A percentile compares a stretch with the other conserved stretches of the same genome.
Evolutionary conservation across 805 yeast genomes (phyloP).

Genomic region (Candida verbasci): DNA sequence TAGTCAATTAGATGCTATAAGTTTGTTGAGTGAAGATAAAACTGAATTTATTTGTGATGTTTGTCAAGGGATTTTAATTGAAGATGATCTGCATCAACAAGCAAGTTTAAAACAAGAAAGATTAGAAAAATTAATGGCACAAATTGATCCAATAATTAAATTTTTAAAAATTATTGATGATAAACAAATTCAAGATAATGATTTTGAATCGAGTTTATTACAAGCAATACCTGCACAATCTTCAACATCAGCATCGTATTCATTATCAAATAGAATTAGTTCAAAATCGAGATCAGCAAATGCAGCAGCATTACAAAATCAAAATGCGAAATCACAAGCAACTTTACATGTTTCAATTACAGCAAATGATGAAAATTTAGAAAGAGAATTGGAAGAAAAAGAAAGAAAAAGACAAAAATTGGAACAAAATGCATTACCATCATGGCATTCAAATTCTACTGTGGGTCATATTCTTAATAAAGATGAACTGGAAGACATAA

Average conservation of each 20-base stretch:
- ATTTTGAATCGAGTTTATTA: slow-evolving; percentile 54
- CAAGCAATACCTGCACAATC: slow-evolving; percentile 83
- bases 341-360: slow-evolving; percentile 87
- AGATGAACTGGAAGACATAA: slow-evolving; percentile 32
- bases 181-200: slow-evolving; percentile 34
- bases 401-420: slow-evolving; percentile 67
- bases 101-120: slow-evolving; percentile 77
- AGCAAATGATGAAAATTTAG: slow-evolving; percentile 75
- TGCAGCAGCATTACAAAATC: slow-evolving; percentile 35
- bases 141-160: slow-evolving; percentile 82
- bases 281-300: slow-evolving; percentile 27
- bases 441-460: slow-evolving; percentile 92
- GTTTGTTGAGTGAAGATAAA: slow-evolving; percentile 73
- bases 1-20: slow-evolving; percentile 82
- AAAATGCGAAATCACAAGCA: slow-evolving; percentile 68
- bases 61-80: slow-evolving; percentile 73
- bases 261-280: slow-evolving; percentile 46
- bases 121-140: slow-evolving; percentile 80
- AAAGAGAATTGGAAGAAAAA: slow-evolving; percentile 58
- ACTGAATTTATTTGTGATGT: slow-evolving; percentile 80
- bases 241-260: slow-evolving; percentile 62
- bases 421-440: slow-evolving; percentile 91
- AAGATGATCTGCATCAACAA: slow-evolving; percentile 84
- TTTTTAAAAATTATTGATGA: slow-evolving; percentile 58
- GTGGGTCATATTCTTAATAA: slow-evolving; percentile 66